phyloP scores from a whole-genome alignment of 139 green algal genomes.

The Chlorella sorokiniana region DNA sequence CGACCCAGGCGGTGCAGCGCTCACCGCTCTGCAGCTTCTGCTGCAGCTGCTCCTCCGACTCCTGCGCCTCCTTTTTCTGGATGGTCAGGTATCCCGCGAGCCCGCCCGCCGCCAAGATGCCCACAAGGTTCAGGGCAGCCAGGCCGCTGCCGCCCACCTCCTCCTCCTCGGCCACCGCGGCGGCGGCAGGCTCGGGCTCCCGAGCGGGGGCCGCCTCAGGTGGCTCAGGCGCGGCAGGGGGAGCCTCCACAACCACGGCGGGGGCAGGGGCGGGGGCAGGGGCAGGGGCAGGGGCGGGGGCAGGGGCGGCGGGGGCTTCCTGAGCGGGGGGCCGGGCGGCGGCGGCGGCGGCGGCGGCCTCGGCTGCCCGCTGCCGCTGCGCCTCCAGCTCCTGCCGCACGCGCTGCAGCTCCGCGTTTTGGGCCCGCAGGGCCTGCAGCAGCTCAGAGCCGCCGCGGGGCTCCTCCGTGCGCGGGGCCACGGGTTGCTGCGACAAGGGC shows the following conservation, averaged over 20 bases:
- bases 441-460: conserved; percentile 10
- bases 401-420: conserved; percentile 17
- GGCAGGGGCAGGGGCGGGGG: background rate
- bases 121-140: conserved; percentile 42
- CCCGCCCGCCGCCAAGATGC: conserved; percentile 38
- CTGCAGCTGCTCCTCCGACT: conserved; percentile 25
- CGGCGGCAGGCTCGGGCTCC: background rate
- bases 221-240: background rate
- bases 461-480: background rate
- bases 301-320: background rate
- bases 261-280: background rate
- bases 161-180: conserved; percentile 7
- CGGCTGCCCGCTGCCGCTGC: background rate
- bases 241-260: background rate
- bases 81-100: conserved; percentile 40
- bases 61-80: conserved; percentile 33
- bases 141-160: conserved; percentile 14
- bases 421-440: conserved; percentile 11
- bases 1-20: too few species aligned
- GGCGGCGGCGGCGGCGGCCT: background rate
- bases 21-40: conserved; percentile 4
- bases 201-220: background rate
- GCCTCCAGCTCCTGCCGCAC: conserved; percentile 18
- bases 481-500: background rate
- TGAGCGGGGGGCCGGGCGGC: background rate